phyloP scores from a whole-genome alignment of 1,139 yeast genomes.

The Taphrina betulina region DNA sequence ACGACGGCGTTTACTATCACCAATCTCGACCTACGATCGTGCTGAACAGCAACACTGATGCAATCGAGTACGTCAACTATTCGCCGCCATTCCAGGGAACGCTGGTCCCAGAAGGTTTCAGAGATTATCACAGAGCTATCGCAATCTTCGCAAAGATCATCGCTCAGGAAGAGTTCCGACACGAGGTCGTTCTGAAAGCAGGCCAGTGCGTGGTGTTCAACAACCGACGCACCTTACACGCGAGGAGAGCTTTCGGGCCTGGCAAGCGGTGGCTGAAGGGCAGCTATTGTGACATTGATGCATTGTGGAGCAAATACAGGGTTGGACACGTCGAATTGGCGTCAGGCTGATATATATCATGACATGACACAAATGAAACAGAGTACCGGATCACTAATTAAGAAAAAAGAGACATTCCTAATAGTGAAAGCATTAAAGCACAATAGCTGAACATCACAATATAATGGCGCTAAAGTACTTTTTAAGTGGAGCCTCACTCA shows the following conservation, averaged over 20 bases:
- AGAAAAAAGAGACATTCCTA: too few species aligned
- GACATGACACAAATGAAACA: too few species aligned
- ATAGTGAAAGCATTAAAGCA: too few species aligned
- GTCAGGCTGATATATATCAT: background rate
- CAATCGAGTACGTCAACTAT: conserved; percentile 64
- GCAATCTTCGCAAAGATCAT: conserved; percentile 60
- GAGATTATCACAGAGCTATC: conserved; percentile 37
- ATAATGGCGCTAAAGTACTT: too few species aligned
- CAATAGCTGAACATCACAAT: too few species aligned
- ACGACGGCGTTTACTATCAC: conserved; percentile 63
- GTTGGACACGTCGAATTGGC: conserved; percentile 2
- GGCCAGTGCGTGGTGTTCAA: conserved; percentile 69
- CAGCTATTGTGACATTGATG: conserved; percentile 71
- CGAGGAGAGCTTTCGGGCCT: conserved; percentile 60
- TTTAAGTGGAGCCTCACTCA: too few species aligned
- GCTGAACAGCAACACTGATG: conserved; percentile 49
- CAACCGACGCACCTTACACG: conserved; percentile 71
- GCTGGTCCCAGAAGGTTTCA: conserved; percentile 37
- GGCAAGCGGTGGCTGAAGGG: conserved; percentile 77
- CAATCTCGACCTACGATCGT: conserved; percentile 66
- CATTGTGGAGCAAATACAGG: conserved; percentile 45
- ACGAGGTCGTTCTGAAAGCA: conserved; percentile 58
- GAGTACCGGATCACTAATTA: too few species aligned
- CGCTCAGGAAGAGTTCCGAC: conserved; percentile 57
- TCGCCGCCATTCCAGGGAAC: conserved; percentile 88